Evolutionary conservation across 768 basidiomycete genomes (phyloP).

Genomic region (Podaxis rugospora): DNA sequence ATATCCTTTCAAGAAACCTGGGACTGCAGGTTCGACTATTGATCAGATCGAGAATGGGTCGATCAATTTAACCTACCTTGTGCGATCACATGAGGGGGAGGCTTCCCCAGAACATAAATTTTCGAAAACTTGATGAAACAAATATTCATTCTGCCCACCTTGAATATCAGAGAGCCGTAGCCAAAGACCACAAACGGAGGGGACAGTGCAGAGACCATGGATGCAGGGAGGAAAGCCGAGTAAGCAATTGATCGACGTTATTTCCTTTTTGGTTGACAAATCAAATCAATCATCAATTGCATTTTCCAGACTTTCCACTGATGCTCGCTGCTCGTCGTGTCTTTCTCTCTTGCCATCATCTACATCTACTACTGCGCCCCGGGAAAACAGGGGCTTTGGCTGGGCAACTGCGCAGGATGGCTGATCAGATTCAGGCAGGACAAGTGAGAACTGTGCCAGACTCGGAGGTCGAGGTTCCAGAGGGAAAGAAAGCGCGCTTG

Average conservation of each 20-base stretch:
- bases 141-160: conserved; percentile 38
- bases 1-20: conserved; percentile 88
- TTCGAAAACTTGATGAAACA: background rate
- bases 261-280: background rate
- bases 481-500: conserved; percentile 5
- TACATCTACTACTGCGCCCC: background rate
- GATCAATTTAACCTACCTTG: conserved; percentile 41
- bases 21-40: conserved; percentile 31
- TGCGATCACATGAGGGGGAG: conserved; percentile 72
- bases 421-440: background rate
- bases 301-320: background rate
- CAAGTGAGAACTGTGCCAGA: conserved; percentile 1
- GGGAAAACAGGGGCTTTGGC: background rate
- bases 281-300: conserved; percentile 3
- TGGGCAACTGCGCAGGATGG: background rate
- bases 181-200: conserved; percentile 76
- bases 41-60: background rate
- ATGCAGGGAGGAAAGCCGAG: background rate
- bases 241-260: background rate
- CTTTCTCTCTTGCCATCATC: background rate
- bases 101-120: conserved; percentile 36
- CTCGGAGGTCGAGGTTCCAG: conserved; percentile 1
- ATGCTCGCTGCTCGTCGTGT: conserved; percentile 1
- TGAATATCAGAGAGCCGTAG: conserved; percentile 92
- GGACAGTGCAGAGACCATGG: conserved; percentile 7